Evolutionary conservation across 768 basidiomycete species (phyloP).

Genomic region (Psilocybe cyanescens): DNA sequence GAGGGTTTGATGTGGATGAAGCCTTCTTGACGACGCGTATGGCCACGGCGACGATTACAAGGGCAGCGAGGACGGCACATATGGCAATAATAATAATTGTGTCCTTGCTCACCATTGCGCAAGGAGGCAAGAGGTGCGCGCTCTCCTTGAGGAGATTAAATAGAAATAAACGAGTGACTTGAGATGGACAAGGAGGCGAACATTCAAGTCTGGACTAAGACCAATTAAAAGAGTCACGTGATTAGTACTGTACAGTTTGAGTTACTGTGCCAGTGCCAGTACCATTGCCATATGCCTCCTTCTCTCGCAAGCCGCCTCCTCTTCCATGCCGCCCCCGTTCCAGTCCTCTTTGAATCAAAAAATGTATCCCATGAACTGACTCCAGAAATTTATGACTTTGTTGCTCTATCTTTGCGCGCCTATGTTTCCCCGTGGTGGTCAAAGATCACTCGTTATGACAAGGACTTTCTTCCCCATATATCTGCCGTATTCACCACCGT

Average conservation of each 20-base stretch:
- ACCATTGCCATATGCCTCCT: constrained; percentile 26
- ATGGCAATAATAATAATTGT: constrained; percentile 57
- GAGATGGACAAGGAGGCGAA: constrained; percentile 5
- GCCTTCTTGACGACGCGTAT: constrained; percentile 37
- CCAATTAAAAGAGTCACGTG: constrained; percentile 17
- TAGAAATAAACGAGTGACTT: constrained; percentile 11
- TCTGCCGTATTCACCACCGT: constrained; percentile 60
- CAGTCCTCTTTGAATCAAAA: constrained; percentile 54
- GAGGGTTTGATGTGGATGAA: constrained; percentile 42
- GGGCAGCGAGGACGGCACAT: constrained; percentile 42
- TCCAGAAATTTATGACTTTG: constrained; percentile 75
- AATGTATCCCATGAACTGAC: constrained; percentile 57
- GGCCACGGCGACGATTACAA: constrained; percentile 40
- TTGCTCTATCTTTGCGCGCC: constrained; percentile 80
- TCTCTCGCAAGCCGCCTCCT: constrained; percentile 55
- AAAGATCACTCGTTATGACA: constrained; percentile 82
- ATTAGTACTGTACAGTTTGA: too few relatives aligned
- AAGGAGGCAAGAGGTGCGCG: neutral
- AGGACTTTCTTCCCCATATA: constrained; percentile 77
- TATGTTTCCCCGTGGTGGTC: constrained; percentile 88
- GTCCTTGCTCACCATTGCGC: constrained; percentile 30
- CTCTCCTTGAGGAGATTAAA: constrained; percentile 13
- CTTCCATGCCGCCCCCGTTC: constrained; percentile 58
- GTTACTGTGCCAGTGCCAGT: too few relatives aligned
- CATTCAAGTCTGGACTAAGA: constrained; percentile 4